These are phyloP conservation scores for Kokia cookei DNA, from an alignment of 441 rosid species.

Conservation along the genomic window DNA sequence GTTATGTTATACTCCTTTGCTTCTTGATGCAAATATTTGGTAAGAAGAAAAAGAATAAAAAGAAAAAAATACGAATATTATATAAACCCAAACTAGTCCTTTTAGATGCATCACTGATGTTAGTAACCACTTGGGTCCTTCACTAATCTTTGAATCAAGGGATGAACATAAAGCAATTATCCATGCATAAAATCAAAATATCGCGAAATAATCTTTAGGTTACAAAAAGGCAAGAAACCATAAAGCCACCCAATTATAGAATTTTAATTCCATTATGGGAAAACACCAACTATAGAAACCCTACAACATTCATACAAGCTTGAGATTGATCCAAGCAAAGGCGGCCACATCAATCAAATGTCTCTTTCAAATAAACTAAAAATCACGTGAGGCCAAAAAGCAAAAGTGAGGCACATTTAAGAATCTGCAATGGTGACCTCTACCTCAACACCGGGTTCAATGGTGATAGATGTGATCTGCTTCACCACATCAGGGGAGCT, in stretches of 20 bases:
- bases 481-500: conserved; percentile 58
- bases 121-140: too few relatives aligned
- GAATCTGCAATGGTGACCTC: conserved; percentile 55
- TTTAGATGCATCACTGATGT: too few relatives aligned
- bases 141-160: too few relatives aligned
- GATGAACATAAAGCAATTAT: too few relatives aligned
- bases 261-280: conserved; percentile 4
- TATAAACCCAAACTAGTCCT: too few relatives aligned
- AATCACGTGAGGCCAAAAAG: conserved; percentile 7
- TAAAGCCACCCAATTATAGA: background rate
- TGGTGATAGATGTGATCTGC: conserved; percentile 57
- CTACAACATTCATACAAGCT: background rate
- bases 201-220: background rate
- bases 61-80: too few relatives aligned
- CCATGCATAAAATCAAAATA: background rate
- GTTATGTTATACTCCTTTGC: background rate
- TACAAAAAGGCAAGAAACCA: conserved; percentile 14
- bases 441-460: conserved; percentile 61
- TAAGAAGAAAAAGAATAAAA: background rate
- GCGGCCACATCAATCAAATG: background rate
- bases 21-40: background rate
- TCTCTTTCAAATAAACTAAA: conserved; percentile 5
- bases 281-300: conserved; percentile 4
- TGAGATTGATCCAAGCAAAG: conserved; percentile 2
- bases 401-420: conserved; percentile 9